Evolutionary conservation across 2,329 filamentous ascomycete species (phyloP), one percentile per base, ranked within the genome.

Genomic region (Hirsutella rhossiliensis): DNA sequence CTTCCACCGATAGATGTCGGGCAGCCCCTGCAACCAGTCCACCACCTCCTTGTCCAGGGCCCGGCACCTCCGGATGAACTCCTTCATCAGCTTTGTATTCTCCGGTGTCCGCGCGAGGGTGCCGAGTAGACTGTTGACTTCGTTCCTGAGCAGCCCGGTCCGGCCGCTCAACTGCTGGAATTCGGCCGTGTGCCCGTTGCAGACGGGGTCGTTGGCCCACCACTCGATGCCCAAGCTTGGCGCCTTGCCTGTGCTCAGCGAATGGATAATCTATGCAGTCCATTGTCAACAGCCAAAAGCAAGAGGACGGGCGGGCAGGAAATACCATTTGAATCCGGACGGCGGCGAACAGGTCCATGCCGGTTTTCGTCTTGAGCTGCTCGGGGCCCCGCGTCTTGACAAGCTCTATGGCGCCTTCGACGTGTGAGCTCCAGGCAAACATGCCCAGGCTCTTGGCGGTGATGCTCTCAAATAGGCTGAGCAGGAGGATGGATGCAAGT

Each of bases 391-490:
- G 67, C 6, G 71, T 66, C 54, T 73, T 75, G 45, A 78, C 73
- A 3, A 80, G 62, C 48, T 76, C 70, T 27, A 80, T 69, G 27
- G 77, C 77, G 2, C 76, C 77, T 47, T 79, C 73, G n/a, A 75
- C 69, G 50, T 80, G 77, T 4, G 75, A 76, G 9, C 74, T 74
- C 77, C 77, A 81, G 1, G 75, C 73, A 44, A 70, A 61, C 54
- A 72, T 69, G 31, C 68, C 72, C 41, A 73, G 58, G 45, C 71
- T 68, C 45, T 69, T 72, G n/a, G 72, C 70, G 0, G 69, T 70
- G 42, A 80, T 76, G 44, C 68, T 75, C 60, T 81, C 78, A 47
- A 76, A 81, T 27, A 80, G 62, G 1, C 75, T 72, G 28, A 82
- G 57, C 45, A 81, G 58, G 30, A 82, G 57, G 15, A 80, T 74